Evolutionary conservation across 1,284 basidiomycete genomes (phyloP), one percentile per base, ranked within the genome.

Genomic region (Boletus albobrunnescens): DNA sequence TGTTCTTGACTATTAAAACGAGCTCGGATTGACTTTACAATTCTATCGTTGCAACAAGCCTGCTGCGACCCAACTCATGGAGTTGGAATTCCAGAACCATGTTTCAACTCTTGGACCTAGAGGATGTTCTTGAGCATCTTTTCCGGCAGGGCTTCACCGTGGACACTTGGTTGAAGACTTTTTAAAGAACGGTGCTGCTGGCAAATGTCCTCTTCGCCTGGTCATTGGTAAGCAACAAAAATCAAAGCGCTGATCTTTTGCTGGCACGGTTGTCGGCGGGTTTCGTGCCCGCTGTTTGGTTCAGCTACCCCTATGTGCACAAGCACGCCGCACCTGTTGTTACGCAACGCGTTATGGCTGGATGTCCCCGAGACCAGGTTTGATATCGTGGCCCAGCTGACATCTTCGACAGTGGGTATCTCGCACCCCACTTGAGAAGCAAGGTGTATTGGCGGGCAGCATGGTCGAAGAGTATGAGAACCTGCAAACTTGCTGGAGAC

Each of bases 101-200:
- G n/a, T n/a, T n/a, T n/a, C 67, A 64, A 46, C 60, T 76, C 17
- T 37, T 53, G 36, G 74, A 74, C 58, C 56, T 77, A 48, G 74
- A 76, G 55, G 74, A 75, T 49, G 69, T 76, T 6, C 67, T 76
- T 27, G 73, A 76, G n/a, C 68, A 73, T 57, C 64, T 75, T 44
- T 76, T 75, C 61, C 53, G 61, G 41, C 70, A 73, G 44, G 74
- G 74, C 32, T 75, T 69, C 51, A 64, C 76, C 17, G 72, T 33
- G 63, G 65, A 45, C 54, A 61, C 12, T 45, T 45, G 16, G 55
- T 77, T 11, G 71, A 73, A 20, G 72, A 72, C 22, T 57, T 75
- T 11, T 52, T 75, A 43, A 58, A 61, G 44, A 56, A 69, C 41
- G 73, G 72, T 40, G 56, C 67, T 40, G 56, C 67, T 35, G 73